Evolutionary conservation across 768 basidiomycete species (phyloP), one percentile per base, ranked within the genome.

Genomic region (Mycena epipterygia): DNA sequence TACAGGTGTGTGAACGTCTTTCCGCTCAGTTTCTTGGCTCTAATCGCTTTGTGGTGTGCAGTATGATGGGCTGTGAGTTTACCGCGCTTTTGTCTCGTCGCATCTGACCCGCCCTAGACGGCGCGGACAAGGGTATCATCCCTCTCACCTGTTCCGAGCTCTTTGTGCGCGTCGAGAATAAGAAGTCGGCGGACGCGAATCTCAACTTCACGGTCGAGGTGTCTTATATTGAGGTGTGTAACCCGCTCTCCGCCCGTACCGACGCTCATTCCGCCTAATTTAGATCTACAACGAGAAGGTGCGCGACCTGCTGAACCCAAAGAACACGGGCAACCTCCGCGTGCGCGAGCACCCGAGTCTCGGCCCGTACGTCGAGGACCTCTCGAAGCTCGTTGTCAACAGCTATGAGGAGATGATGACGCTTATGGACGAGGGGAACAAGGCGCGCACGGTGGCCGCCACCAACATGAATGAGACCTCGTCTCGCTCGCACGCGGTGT

Each of bases 391-490:
- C 63, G 92, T 92, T 32, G 98, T 99, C 51, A 91, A 89, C 78
- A 93, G 87, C 80, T 99, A 97, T 79, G 90, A 94, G 33, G 97
- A 98, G 79, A 98, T 99, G 93, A 97, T 98, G 93, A 95, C 93
- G 7, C 92, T 99, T 78, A 99, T 99, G 97, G 97, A 99, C 84
- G 97, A 99, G 81, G 97, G 97, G 42, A 99, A 98, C 82, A 98
- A 99, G 84, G 97, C 98, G 59, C 87, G 98, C 57, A 99, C 98
- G 17, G 97, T 99, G 27, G 98, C 98, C 25, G 97, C 98, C 29
- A 99, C 98, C 25, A 96, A 98, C 82, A 99, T 99, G 98, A 99
- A 99, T 83, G 98, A 98, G 83, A 98, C 96, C 89, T 97, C 96
- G 11, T 98, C 96, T 16, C 94, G 98, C 78, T 98, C 96, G 17